Base-by-base conservation (phyloP, 306 rosid genomes). In the Cicer yamashitae region DNA sequence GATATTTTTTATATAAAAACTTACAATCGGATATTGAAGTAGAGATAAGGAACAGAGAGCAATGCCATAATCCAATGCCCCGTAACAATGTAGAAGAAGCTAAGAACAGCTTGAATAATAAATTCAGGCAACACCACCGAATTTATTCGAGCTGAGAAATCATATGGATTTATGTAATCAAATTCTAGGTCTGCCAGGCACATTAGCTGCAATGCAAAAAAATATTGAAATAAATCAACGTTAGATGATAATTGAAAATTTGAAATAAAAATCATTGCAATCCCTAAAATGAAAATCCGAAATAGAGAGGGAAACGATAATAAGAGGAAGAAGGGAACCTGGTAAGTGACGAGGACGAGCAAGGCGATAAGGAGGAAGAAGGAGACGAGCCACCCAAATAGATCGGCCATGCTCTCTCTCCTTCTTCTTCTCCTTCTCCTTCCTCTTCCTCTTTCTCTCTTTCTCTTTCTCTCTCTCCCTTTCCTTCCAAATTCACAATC, bases 111-210 rank as follows among this genome's bases (percentile, higher is more conserved):
- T 83, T 90, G 89, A 11, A 73, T 30, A 61, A 85, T 84, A 68
- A 81, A 94, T 85, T 94, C 99, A 4, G 96, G 96, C 73, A 92
- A 14, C 53, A 90, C 74, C 72, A 89, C 93, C 60, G 1, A 70
- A 83, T 94, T 91, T 45, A 94, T 90, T 75, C 93, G 84, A 30
- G 71, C 43, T 18, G 99, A 83, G 48, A 91, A 88, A 64, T 94
- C 99, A 76, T 90, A 94, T 18, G 99, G 96, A 88, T 94, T 94
- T 83, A 90, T 88, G 74, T 92, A 89, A 83, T 94, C 99, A 74
- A 94, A 92, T 84, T 94, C 97, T 1, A 94, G 87, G 82, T 94
- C 99, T 14, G 96, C 99, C 48, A 92, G 84, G 84, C 96, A 94
- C 99, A 94, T 90, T 50, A 94, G 90, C 99, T 92, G 96, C 91